Base-by-base conservation (phyloP, 2,329 filamentous ascomycete species). In the Phaeosphaeriaceae sp. region DNA sequence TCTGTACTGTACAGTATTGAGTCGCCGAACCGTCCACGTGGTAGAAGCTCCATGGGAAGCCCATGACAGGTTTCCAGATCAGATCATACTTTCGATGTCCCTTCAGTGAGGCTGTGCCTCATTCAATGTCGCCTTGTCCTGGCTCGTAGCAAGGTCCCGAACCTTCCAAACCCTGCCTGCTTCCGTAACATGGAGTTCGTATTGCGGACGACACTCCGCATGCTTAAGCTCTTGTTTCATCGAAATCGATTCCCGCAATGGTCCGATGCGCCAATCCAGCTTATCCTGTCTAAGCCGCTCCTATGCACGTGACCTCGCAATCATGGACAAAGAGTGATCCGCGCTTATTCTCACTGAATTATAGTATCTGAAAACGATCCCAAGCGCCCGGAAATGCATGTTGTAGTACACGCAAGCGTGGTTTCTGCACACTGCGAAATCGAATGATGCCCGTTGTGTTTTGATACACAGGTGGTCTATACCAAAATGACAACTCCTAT, bases 341-440 rank as follows among this genome's bases (percentile, higher is more conserved):
- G 36, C 36, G 15, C 36, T 40, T 46, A 36, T 20, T 46, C 21
- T 53, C 27, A 46, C 45, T 46, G 24, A 40, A 42, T 31, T 53
- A 46, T 36, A 33, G 20, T 36, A 21, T 49, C 20, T 40, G 33
- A 31, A 49, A 41, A 40, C 19, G 48, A 25, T 42, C 48, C 48
- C n/a, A 44, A 40, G 36, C 51, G 51, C 44, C 51, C 24, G 33
- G 51, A 21, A 31, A 27, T 42, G 52, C 45, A 42, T 33, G 15
- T 40, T 15, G 31, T 52, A 22, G 22, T 25, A 31, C 9, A 48
- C 46, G 46, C 22, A 48, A 40, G 15, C 36, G 46, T 31, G 22
- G 22, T n/a, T 20, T 24, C 7, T 48, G n/a, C 46, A 48, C 36
- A 15, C 36, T 40, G 46, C 24, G 24, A 31, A 48, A 31, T 31